Base-by-base conservation (phyloP, 169 alveolate genomes). In the Cryptosporidium ryanae region DNA sequence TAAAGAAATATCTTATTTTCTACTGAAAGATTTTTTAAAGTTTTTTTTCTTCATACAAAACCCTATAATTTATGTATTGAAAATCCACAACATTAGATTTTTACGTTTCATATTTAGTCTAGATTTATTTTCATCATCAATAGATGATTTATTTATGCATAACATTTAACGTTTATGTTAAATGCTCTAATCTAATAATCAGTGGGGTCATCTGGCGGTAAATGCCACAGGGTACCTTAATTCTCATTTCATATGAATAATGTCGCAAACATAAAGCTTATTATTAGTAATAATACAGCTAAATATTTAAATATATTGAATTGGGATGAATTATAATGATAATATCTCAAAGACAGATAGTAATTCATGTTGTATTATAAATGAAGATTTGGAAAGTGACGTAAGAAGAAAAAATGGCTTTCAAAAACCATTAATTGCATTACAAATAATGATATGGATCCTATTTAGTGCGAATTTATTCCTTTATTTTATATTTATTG, bases 381-480 rank as follows among this genome's bases (percentile, higher is more conserved):
- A 76, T 4, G 87, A 76, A 38, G 87, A 76, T 25, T 65, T 76
- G 21, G 50, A 61, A 21, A 76, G 23, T 44, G 87, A 61, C 23
- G 25, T 25, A 3, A 52, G 21, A 15, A 63, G 91, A 64, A 83
- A 52, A 23, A 83, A 83, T 81, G 91, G 91, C 7, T 83, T 83
- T 55, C 81, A 70, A 50, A 83, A 54, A 29, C 91, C 91, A 32
- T 63, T 83, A 4, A 64, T 64, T 38, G 84, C 64, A 23, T 54
- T 83, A 25, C 91, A 83, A 66, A 49, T 83, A 17, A 61, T 83
- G 10, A 57, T 81, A 31, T 83, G 91, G 91, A 18, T 52, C 2
- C 21, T 65, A 29, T 83, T 83, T 46, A 82, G 70, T 25, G 32
- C 49, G 54, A 76, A 76, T 61, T 18, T 76, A 17, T 59, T 76